Base-by-base conservation (phyloP, 768 basidiomycete genomes). In the Russula virescens region DNA sequence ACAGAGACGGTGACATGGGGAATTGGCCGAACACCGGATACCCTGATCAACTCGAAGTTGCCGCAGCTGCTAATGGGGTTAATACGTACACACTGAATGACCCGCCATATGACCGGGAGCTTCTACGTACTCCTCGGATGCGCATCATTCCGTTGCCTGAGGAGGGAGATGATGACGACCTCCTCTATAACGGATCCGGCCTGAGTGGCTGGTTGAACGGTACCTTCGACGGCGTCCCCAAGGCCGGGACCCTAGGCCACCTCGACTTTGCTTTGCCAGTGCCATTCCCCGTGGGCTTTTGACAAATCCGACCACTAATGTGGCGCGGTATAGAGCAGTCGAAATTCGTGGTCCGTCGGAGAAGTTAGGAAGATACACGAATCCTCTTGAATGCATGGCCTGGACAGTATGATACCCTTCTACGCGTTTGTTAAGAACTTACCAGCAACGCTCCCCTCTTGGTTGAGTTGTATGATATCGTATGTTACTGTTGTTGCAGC, bases 161-260 rank as follows among this genome's bases (percentile, higher is more conserved):
- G 3, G 28, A 46, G 34, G 43, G 19, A 18, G 40, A 3, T 26
- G 40, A 2, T 7, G 48, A 62, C 43, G 0, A 50, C 21, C 31
- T 62, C 2, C 4, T 28, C 3, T 38, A 57, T 26, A 18, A 10
- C 5, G 55, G 50, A 13, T n/a, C 14, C 6, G 26, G 11, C n/a
- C n/a, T 62, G 13, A 48, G 52, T n/a, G 52, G 52, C 3, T 53
- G 52, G 45, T 26, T 60, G 19, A 54, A 52, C 3, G 50, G 42
- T 28, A 35, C 21, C n/a, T 18, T 28, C 18, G 55, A 45, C 28
- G 31, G 49, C 25, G 42, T 46, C 43, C n/a, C 55, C 19, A 51
- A 57, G 48, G 34, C 13, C 4, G 16, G 18, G 14, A 21, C 6
- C 5, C 55, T 38, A 21, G 19, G 28, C n/a, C 14, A 5, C 31